A percentile compares a stretch with the other conserved stretches of the same genome.
Evolutionary conservation across 768 basidiomycete genomes (phyloP).

Genomic region (Cystoderma amianthinum): DNA sequence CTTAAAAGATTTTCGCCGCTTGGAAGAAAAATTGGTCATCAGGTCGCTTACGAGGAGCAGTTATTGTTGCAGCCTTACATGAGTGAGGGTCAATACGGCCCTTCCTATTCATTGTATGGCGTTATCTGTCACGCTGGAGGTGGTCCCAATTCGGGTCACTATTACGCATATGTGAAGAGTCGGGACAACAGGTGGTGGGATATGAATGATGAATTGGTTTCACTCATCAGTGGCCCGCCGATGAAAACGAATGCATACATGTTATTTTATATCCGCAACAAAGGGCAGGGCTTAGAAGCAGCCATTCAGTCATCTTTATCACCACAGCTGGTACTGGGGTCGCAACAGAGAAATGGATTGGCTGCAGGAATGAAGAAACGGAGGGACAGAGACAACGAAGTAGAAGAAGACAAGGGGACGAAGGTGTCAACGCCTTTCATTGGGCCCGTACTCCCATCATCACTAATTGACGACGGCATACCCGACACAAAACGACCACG

Average conservation of each 20-base stretch:
- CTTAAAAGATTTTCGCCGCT: constrained; percentile 91
- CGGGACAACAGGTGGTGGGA: constrained; percentile 73
- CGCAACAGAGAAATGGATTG: constrained; percentile 29
- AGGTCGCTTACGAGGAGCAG: constrained; percentile 71
- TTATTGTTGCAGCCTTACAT: constrained; percentile 73
- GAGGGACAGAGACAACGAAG: constrained; percentile 29
- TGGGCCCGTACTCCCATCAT: constrained; percentile 59
- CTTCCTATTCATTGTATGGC: constrained; percentile 82
- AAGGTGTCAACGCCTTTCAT: constrained; percentile 49
- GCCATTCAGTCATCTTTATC: constrained; percentile 33
- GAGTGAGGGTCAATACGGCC: constrained; percentile 74
- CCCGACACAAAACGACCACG: constrained; percentile 14
- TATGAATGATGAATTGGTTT: constrained; percentile 89
- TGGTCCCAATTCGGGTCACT: constrained; percentile 94
- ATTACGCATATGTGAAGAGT: constrained; percentile 79
- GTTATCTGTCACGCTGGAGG: constrained; percentile 90
- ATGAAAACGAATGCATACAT: constrained; percentile 83
- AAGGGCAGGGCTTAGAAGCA: constrained; percentile 67
- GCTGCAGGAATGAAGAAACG: constrained; percentile 46
- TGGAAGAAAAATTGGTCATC: constrained; percentile 79
- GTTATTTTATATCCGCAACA: constrained; percentile 83
- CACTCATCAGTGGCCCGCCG: constrained; percentile 37
- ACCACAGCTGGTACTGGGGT: constrained; percentile 13
- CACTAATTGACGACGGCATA: constrained; percentile 19
- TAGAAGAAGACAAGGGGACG: constrained; percentile 43